phyloP scores from a whole-genome alignment of 2,329 filamentous ascomycete genomes.

The Calonectria pauciramosa region DNA sequence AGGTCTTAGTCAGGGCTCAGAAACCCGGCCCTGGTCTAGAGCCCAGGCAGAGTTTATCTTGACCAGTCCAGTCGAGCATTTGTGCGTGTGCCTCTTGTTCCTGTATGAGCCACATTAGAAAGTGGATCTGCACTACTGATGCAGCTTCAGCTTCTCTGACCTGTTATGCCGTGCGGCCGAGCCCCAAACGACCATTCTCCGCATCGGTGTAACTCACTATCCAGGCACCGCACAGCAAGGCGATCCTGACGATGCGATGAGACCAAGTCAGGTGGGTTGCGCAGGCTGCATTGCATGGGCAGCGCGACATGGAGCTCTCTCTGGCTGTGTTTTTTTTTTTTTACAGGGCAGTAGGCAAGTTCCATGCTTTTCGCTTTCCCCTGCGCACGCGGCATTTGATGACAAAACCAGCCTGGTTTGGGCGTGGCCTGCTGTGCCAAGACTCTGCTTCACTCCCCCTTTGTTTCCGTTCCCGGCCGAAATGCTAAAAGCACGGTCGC shows the following conservation, averaged over 20 bases:
- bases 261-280: neutral
- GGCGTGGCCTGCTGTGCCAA: slow-evolving; percentile 1
- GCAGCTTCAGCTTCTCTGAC: slow-evolving; percentile 12
- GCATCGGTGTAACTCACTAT: slow-evolving; percentile 11
- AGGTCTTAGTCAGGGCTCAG: slow-evolving; percentile 11
- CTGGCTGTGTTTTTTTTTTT: neutral
- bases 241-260: neutral
- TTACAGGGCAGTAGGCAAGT: neutral
- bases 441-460: slow-evolving; percentile 3
- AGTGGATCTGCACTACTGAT: slow-evolving; percentile 9
- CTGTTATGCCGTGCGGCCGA: neutral
- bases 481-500: neutral
- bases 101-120: slow-evolving; percentile 9
- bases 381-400: slow-evolving; percentile 13
- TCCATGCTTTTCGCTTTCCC: slow-evolving; percentile 1
- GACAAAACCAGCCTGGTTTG: slow-evolving; percentile 8
- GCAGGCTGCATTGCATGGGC: neutral
- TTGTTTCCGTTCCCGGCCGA: slow-evolving; percentile 22
- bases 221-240: neutral
- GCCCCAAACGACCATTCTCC: neutral
- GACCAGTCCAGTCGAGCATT: neutral
- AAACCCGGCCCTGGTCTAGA: neutral
- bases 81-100: neutral
- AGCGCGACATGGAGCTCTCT: neutral
- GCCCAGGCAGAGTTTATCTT: neutral